Base-by-base conservation (phyloP, 2,329 filamentous ascomycete genomes). In the Endoconidiophora laricicola region DNA sequence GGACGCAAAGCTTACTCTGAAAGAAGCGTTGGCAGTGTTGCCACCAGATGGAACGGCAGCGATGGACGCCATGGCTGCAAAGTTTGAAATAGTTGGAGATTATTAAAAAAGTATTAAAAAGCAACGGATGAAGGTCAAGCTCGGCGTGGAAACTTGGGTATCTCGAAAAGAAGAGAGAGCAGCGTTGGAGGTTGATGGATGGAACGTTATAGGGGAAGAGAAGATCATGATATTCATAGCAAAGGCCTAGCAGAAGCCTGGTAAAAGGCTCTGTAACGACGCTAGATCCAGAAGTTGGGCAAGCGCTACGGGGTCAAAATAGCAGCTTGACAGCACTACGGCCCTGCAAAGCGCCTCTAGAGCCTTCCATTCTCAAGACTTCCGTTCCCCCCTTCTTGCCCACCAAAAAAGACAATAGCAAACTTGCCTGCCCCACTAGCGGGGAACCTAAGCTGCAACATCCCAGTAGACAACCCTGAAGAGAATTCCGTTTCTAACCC, bases 21-120 rank as follows among this genome's bases (percentile, higher is more conserved):
- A 78, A 56, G 74, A 69, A 58, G 70, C 68, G 68, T 76, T 74
- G 56, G 66, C 63, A 56, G 64, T 65, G 60, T 58, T 62, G 56
- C 65, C 65, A 52, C 57, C 57, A 49, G 56, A 46, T 16, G 54
- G 54, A 14, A 46, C 49, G 24, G 53, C 51, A 46, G 53, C 51
- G 44, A 45, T 46, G 33, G 54, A 46, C 24, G 53, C 43, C 54
- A 56, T 56, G 42, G 14, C 50, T 46, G 7, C 12, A 20, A 37
- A 45, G 23, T 51, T 23, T 41, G 26, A 40, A 40, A 10, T 9
- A 33, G 26, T 33, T 33, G 36, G 18, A n/a, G 33, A 46, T 41
- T 39, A 48, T 48, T 41, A 49, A 37, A 45, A 16, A 26, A 48
- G 29, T 20, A 51, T 42, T 18, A 46, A 12, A 12, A 22, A 18